Conservation (phyloP, 768 basidiomycete genomes). For the Trametes punicea region DNA sequence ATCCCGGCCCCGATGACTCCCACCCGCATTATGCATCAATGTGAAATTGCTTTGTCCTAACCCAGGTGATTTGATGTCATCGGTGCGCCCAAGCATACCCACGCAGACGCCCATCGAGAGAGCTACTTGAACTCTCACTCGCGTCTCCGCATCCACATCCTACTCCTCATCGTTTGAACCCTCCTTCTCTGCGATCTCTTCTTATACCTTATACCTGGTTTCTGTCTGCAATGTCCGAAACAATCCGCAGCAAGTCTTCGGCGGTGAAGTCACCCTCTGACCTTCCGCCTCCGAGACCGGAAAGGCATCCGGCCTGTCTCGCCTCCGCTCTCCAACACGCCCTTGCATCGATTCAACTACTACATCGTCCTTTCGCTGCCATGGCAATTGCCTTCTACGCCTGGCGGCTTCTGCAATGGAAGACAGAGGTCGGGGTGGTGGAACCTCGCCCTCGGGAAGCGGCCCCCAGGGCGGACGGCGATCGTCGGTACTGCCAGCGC, state of each 20-base stretch:
- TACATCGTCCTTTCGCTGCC: constrained; percentile 39
- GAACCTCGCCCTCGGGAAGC: constrained; percentile 44
- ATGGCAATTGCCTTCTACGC: constrained; percentile 49
- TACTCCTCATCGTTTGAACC: not conserved
- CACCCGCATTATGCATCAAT: not conserved
- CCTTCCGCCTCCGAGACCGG: constrained; percentile 29
- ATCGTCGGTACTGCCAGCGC: not conserved
- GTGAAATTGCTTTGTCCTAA: no score
- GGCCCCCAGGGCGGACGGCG: constrained; percentile 29
- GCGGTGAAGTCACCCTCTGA: constrained; percentile 23
- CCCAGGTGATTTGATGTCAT: not conserved
- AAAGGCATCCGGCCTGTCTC: constrained; percentile 35
- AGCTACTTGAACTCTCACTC: not conserved
- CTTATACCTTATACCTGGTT: not conserved
- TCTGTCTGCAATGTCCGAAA: constrained; percentile 9
- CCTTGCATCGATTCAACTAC: constrained; percentile 51
- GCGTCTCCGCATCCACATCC: not conserved
- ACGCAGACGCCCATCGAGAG: not conserved
- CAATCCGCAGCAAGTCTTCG: constrained; percentile 3
- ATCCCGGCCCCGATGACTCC: constrained; percentile 32
- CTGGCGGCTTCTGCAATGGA: constrained; percentile 47
- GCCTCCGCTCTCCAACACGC: constrained; percentile 42
- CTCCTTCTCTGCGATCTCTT: not conserved
- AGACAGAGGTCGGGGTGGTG: constrained; percentile 60
- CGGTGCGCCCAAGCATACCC: not conserved